Evolutionary conservation across 169 alveolate species (phyloP).

Genomic region (Plasmodium relictum): DNA sequence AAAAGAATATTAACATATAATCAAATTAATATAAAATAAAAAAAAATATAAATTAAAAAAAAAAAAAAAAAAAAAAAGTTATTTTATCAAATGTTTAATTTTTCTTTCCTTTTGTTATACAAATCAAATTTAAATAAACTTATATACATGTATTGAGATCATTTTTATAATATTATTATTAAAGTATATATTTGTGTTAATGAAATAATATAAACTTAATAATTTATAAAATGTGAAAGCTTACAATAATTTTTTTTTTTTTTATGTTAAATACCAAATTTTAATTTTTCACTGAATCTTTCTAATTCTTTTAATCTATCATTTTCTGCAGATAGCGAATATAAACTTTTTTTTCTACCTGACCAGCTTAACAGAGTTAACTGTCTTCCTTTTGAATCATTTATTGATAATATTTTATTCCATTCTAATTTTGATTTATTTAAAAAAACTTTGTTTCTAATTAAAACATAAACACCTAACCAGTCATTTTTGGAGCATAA

Average conservation of each 20-base stretch:
- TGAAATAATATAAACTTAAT: too few relatives aligned
- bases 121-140: too few relatives aligned
- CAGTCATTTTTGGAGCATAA: slow-evolving; percentile 59
- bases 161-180: too few relatives aligned
- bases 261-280: slow-evolving; percentile 19
- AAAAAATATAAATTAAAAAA: too few relatives aligned
- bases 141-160: too few relatives aligned
- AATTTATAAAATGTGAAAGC: too few relatives aligned
- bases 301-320: slow-evolving; percentile 64
- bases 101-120: neutral
- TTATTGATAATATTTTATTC: slow-evolving; percentile 48
- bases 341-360: slow-evolving; percentile 57
- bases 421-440: slow-evolving; percentile 64
- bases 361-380: slow-evolving; percentile 70
- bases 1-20: too few relatives aligned
- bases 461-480: slow-evolving; percentile 62
- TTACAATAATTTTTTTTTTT: neutral
- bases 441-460: slow-evolving; percentile 38
- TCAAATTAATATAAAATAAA: too few relatives aligned
- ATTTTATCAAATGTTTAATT: neutral
- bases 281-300: slow-evolving; percentile 38
- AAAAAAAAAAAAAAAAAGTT: too few relatives aligned
- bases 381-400: slow-evolving; percentile 56
- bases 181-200: too few relatives aligned
- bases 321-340: slow-evolving; percentile 46